These are phyloP conservation scores for Starmerella powellii DNA, from an alignment of 805 yeast genomes.

Conservation along the genomic window DNA sequence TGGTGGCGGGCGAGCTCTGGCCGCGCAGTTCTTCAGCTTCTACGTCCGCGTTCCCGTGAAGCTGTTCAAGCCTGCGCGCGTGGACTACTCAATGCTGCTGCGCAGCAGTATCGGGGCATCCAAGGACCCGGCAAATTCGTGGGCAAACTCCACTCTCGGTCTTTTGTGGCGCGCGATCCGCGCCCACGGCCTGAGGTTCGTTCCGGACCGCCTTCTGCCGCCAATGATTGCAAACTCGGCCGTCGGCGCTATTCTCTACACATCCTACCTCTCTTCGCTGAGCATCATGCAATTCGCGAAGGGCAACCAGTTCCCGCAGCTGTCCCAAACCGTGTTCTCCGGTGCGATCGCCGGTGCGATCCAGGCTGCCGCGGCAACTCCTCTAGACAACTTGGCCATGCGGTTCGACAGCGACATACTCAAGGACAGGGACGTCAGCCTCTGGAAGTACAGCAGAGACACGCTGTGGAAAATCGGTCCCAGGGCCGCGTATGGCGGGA, in stretches of 20 bases:
- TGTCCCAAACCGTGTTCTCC: slow-evolving; percentile 43
- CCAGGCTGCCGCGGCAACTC: slow-evolving; percentile 87
- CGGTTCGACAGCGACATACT: slow-evolving; percentile 68
- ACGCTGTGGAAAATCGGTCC: slow-evolving; percentile 65
- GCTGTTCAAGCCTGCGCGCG: slow-evolving; percentile 78
- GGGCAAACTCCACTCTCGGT: slow-evolving; percentile 72
- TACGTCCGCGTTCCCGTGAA: slow-evolving; percentile 75
- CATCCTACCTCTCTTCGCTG: slow-evolving; percentile 50
- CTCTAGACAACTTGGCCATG: slow-evolving; percentile 80
- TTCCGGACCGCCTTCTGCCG: slow-evolving; percentile 76
- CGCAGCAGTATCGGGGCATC: slow-evolving; percentile 19
- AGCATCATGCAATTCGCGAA: slow-evolving; percentile 19
- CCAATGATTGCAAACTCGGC: slow-evolving; percentile 80
- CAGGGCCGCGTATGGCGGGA: slow-evolving; percentile 83
- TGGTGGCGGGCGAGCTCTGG: slow-evolving; percentile 74
- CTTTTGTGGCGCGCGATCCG: slow-evolving; percentile 57
- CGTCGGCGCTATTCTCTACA: slow-evolving; percentile 77
- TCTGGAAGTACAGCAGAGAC: slow-evolving; percentile 64
- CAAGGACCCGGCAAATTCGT: slow-evolving; percentile 31
- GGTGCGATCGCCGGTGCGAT: slow-evolving; percentile 79
- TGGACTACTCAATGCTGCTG: slow-evolving; percentile 53
- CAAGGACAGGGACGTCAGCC: slow-evolving; percentile 28
- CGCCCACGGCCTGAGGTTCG: slow-evolving; percentile 72
- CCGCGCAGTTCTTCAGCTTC: slow-evolving; percentile 64
- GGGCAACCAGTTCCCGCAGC: slow-evolving; percentile 37